These are phyloP conservation scores for Solanum virginianum DNA, from an alignment of 257 asterid genomes.

Conservation along the genomic window DNA sequence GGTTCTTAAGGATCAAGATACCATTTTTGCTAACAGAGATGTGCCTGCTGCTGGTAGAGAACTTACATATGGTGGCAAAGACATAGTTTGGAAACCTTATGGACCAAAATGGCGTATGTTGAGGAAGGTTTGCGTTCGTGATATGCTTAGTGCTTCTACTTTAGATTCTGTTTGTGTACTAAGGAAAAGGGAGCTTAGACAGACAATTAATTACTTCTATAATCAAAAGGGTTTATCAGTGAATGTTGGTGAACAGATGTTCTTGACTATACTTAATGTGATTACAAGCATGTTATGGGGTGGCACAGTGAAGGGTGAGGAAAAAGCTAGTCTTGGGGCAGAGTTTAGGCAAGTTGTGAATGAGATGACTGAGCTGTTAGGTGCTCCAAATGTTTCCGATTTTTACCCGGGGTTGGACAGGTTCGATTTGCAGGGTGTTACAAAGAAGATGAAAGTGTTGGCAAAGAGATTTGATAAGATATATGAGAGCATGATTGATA, in stretches of 20 bases:
- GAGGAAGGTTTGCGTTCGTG: slow-evolving; percentile 47
- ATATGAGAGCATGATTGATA: slow-evolving; percentile 38
- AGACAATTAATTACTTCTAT: slow-evolving; percentile 21
- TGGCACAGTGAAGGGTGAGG: slow-evolving; percentile 42
- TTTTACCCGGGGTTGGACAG: slow-evolving; percentile 46
- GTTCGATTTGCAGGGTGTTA: slow-evolving; percentile 56
- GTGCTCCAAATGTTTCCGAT: slow-evolving; percentile 56
- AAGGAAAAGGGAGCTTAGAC: slow-evolving; percentile 35
- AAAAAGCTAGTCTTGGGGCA: slow-evolving; percentile 35
- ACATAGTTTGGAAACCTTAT: slow-evolving; percentile 56
- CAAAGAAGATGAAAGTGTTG: slow-evolving; percentile 32
- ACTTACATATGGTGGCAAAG: slow-evolving; percentile 48
- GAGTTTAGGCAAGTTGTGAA: slow-evolving; percentile 48
- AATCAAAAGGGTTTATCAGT: slow-evolving; percentile 18
- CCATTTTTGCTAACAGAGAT: slow-evolving; percentile 60
- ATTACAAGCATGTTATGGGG: slow-evolving; percentile 78
- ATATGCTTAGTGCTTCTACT: slow-evolving; percentile 35
- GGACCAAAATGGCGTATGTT: slow-evolving; percentile 77
- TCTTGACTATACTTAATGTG: slow-evolving; percentile 55
- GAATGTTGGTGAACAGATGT: slow-evolving; percentile 56
- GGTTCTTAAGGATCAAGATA: slow-evolving; percentile 54
- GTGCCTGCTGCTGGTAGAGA: slow-evolving; percentile 50
- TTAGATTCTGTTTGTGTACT: slow-evolving; percentile 40
- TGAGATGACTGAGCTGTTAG: slow-evolving; percentile 41
- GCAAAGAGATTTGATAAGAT: slow-evolving; percentile 39